A percentile compares a stretch with the other conserved stretches of the same genome.
Conservation (phyloP, 352 stramenopile genomes). For the Phytophthora syringae region DNA sequence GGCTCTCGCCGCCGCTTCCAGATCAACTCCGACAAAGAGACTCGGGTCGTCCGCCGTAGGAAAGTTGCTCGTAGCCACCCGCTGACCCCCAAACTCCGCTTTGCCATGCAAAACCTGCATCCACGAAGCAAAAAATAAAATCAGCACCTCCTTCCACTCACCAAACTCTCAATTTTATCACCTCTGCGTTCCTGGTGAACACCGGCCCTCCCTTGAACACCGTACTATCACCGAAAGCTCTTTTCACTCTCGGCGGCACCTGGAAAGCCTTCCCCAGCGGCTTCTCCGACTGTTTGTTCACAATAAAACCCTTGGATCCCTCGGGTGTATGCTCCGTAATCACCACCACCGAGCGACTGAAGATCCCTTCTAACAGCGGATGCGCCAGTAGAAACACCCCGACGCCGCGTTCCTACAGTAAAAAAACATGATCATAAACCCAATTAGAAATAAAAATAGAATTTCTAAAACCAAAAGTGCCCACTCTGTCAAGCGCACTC, state of each 20-base stretch:
- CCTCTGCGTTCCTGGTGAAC: constrained; percentile 65
- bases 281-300: constrained; percentile 71
- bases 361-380: constrained; percentile 73
- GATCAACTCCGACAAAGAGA: constrained; percentile 74
- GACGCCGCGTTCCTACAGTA: constrained; percentile 42
- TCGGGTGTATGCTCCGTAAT: constrained; percentile 69
- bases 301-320: constrained; percentile 75
- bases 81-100: constrained; percentile 68
- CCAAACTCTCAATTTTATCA: constrained; percentile 13
- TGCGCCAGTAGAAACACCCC: constrained; percentile 81
- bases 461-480: too few relatives aligned
- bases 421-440: constrained; percentile 6
- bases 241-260: constrained; percentile 62
- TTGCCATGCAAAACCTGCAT: constrained; percentile 62
- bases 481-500: constrained; percentile 57
- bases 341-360: constrained; percentile 76
- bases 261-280: constrained; percentile 64
- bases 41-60: constrained; percentile 41
- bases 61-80: constrained; percentile 59
- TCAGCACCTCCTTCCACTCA: background rate
- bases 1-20: constrained; percentile 64
- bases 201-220: constrained; percentile 71
- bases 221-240: constrained; percentile 64
- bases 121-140: background rate
- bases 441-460: too few relatives aligned